Percentiles rank a stretch among this genome's conserved stretches.
These are phyloP conservation scores for Actinomortierella wolfii DNA, from an alignment of 371 early-diverging fungal species.

Conservation along the genomic window DNA sequence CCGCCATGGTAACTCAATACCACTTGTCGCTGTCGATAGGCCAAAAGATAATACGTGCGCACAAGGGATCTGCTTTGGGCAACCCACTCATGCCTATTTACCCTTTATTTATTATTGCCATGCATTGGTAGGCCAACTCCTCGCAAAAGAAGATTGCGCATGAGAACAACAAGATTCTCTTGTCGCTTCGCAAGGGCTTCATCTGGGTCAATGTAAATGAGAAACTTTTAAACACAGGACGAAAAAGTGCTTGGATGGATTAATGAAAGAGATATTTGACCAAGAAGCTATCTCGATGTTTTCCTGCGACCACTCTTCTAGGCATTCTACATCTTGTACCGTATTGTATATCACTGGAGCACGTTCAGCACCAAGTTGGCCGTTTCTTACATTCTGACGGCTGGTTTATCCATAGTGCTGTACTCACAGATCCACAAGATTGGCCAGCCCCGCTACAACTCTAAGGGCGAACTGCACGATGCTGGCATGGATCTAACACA, in stretches of 20 bases:
- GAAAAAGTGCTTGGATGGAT: no score
- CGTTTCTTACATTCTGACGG: slow-evolving; percentile 54
- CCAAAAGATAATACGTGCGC: no score
- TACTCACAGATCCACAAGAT: slow-evolving; percentile 56
- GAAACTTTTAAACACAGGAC: background rate
- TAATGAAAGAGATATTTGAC: no score
- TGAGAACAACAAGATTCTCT: slow-evolving; percentile 65
- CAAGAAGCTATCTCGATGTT: no score
- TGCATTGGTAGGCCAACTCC: slow-evolving; percentile 68
- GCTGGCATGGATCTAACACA: slow-evolving; percentile 76
- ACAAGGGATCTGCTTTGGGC: no score
- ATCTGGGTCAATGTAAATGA: slow-evolving; percentile 66
- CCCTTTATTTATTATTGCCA: no score
- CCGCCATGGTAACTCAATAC: no score
- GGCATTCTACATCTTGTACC: slow-evolving; percentile 61
- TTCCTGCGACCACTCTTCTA: slow-evolving; percentile 14
- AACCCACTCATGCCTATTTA: no score
- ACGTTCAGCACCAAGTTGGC: slow-evolving; percentile 54
- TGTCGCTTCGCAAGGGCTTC: slow-evolving; percentile 63
- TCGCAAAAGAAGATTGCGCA: slow-evolving; percentile 77
- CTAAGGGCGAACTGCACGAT: slow-evolving; percentile 59
- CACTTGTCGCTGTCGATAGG: no score
- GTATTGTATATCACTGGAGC: slow-evolving; percentile 59
- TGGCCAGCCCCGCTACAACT: slow-evolving; percentile 62
- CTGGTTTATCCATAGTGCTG: slow-evolving; percentile 56